These are phyloP conservation scores for Pisolithus tinctorius DNA, from an alignment of 768 basidiomycete genomes.

Conservation along the genomic window DNA sequence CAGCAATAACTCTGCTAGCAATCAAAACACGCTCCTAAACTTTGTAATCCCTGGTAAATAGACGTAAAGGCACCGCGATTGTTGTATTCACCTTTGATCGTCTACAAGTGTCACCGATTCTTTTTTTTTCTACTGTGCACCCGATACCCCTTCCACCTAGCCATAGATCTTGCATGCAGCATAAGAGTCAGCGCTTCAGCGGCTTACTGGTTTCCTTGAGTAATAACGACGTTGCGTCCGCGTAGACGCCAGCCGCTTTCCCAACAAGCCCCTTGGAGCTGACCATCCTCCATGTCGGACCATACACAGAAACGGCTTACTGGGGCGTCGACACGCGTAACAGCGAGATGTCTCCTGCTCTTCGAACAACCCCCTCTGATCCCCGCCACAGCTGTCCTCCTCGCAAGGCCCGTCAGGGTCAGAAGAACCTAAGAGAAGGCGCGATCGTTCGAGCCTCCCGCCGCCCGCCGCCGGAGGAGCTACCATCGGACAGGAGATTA, in stretches of 20 bases:
- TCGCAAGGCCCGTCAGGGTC: constrained; percentile 7
- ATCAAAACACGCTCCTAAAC: constrained; percentile 21
- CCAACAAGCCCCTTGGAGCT: background rate
- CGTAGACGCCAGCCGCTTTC: background rate
- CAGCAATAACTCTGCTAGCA: constrained; percentile 30
- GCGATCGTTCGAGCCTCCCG: no score
- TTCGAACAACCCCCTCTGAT: constrained; percentile 23
- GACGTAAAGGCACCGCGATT: background rate
- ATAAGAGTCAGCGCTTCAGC: background rate
- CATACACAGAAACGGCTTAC: no score
- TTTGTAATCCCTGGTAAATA: background rate
- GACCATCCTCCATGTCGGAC: constrained; percentile 12
- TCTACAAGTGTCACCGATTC: constrained; percentile 22
- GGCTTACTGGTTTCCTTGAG: background rate
- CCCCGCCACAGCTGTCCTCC: constrained; percentile 8
- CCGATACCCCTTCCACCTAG: constrained; percentile 1
- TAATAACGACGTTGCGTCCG: background rate
- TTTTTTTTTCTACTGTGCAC: constrained; percentile 2
- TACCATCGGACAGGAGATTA: constrained; percentile 15
- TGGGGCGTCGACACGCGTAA: background rate
- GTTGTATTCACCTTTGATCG: constrained; percentile 19
- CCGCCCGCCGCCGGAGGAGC: background rate
- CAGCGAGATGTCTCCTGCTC: constrained; percentile 19
- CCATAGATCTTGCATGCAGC: background rate
- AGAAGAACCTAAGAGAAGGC: no score